Base-by-base conservation (phyloP, 345 rosid genomes). In the Eutrema yunnanense region DNA sequence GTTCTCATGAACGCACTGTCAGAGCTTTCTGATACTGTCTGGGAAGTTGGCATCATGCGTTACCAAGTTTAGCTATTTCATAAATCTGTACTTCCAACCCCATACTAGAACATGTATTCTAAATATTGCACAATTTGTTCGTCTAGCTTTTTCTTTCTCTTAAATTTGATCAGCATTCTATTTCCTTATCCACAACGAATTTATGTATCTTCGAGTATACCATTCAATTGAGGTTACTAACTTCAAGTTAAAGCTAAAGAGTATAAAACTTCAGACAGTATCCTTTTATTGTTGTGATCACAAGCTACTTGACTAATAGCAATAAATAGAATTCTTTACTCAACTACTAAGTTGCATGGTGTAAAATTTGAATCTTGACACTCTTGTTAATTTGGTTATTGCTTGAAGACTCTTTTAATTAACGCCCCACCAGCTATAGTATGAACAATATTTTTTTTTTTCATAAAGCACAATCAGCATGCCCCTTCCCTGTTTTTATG, bases 291-390 rank as follows among this genome's bases (percentile, higher is more conserved):
- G 48, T 47, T 48, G 27, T 64, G 43, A 30, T 38, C 60, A 29
- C 56, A 65, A 57, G 44, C 53, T 71, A 51, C 61, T 41, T 51
- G 68, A 41, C 62, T 41, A 19, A 71, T 50, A 50, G 43, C 61
- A 38, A 49, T 41, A 43, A 19, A 32, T 53, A 62, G 54, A 53
- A 40, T 16, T 44, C 19, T 7, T 6, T 26, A 32, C 44, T 33
- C 2, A 12, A 22, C 6, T 61, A 9, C 27, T 52, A 29, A 55
- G 64, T 36, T 60, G 51, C 26, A 16, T 46, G 33, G 50, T 75
- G 53, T 61, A 8, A 46, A 54, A 48, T 62, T 19, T 69, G 59
- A 44, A 74, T 37, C 43, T 62, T 59, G 64, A 60, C 49, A 52
- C 69, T 52, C 32, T 44, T 36, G 64, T 52, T 43, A 29, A n/a